Base-by-base conservation (phyloP, 108 stramenopile species). In the Cylindrotheca fusiformis region DNA sequence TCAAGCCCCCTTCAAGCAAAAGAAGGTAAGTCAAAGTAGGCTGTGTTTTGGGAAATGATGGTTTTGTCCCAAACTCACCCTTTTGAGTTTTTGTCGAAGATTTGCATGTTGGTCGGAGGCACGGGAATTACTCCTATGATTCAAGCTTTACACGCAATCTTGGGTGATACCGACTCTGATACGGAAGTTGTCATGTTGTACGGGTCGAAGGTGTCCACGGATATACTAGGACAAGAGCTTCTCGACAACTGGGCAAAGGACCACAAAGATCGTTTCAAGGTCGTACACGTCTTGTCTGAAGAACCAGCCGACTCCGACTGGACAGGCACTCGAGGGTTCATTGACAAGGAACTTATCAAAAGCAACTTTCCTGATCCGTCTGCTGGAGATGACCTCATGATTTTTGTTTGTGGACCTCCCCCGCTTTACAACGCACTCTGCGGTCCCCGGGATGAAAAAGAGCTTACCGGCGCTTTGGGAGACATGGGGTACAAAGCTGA, bases 101-200 rank as follows among this genome's bases (percentile, higher is more conserved):
- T 99, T 65, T 84, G 87, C 21, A 96, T 99, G 94, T 65, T 99
- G 65, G 97, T 91, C 8, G 98, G 98, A 36, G 97, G 97, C 22
- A 97, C 95, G 14, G 98, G 98, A 12, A 86, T 99, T 50, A 99
- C 96, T n/a, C 98, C 98, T 54, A 95, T 95, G 88, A 78, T 95
- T 4, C 98, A 99, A 80, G 95, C 94, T 10, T 70, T 97, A 26
- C 94, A 96, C 72, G 97, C 95, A 55, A 81, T 96, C 52, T 68
- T 98, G 26, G 85, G 90, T 25, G 76, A 63, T 20, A 27, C 27
- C 31, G 36, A 60, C 12, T 29, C 31, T 3, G 29, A 23, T 4
- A 55, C 26, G 17, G 66, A 91, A 63, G 87, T 91, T 5, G 75
- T 80, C 26, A 57, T 98, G 55, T 65, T 98, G 19, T 98, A 94